These are phyloP conservation scores for Trichophyton mentagrophytes DNA, from an alignment of 2,329 filamentous ascomycete genomes.

Conservation along the genomic window DNA sequence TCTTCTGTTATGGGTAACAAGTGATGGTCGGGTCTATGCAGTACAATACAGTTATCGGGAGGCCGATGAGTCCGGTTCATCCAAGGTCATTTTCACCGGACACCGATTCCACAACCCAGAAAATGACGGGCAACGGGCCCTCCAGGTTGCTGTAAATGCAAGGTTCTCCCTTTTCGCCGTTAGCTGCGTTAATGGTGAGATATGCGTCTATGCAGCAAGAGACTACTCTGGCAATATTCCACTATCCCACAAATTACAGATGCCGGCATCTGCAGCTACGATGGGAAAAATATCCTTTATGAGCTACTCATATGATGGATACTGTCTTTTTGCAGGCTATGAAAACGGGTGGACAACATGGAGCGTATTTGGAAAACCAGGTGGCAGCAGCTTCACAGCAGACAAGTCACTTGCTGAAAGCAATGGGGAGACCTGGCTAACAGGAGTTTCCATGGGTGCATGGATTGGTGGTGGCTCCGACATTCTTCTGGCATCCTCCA, in stretches of 20 bases:
- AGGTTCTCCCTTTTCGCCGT: slow-evolving; percentile 87
- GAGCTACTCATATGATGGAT: slow-evolving; percentile 85
- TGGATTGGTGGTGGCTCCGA: slow-evolving; percentile 87
- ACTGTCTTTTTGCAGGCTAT: slow-evolving; percentile 88
- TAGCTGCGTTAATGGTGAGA: slow-evolving; percentile 63
- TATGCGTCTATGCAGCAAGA: slow-evolving; percentile 81
- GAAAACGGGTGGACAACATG: slow-evolving; percentile 88
- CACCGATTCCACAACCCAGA: slow-evolving; percentile 77
- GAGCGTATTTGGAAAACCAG: slow-evolving; percentile 91
- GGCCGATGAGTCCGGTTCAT: slow-evolving; percentile 32
- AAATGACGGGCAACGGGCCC: slow-evolving; percentile 46
- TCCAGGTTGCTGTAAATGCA: slow-evolving; percentile 76
- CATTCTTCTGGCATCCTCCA: slow-evolving; percentile 58
- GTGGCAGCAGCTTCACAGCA: slow-evolving; percentile 67
- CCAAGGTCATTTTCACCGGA: slow-evolving; percentile 67
- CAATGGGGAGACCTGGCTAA: slow-evolving; percentile 75
- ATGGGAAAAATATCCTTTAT: slow-evolving; percentile 63
- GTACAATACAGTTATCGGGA: slow-evolving; percentile 55
- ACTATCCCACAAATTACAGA: slow-evolving; percentile 62
- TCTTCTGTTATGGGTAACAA: slow-evolving; percentile 80
- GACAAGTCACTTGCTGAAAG: slow-evolving; percentile 50
- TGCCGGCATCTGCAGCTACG: slow-evolving; percentile 53
- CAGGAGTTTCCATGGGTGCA: slow-evolving; percentile 59
- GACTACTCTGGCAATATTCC: slow-evolving; percentile 92
- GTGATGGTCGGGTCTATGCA: slow-evolving; percentile 75